Conservation (phyloP, 352 stramenopile species). For the Globisporangium mamillatum region DNA sequence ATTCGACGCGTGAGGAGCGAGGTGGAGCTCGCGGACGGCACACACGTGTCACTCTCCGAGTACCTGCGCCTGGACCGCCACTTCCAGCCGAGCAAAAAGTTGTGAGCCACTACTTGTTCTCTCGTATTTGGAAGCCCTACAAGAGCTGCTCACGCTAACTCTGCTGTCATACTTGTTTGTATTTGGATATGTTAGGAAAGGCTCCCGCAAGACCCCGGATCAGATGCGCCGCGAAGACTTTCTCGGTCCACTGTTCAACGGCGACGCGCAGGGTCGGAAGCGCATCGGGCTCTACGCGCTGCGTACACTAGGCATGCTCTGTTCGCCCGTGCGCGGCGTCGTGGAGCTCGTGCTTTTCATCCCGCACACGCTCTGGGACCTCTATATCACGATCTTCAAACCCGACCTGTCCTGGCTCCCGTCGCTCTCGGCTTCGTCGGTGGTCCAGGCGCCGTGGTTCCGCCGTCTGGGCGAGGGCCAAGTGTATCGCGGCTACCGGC, state of each 20-base stretch:
- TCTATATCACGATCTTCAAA: slow-evolving; percentile 38
- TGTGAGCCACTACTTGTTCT: slow-evolving; percentile 24
- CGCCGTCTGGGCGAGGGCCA: slow-evolving; percentile 53
- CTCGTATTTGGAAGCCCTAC: background rate
- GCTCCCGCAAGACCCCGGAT: slow-evolving; percentile 29
- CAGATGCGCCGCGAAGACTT: slow-evolving; percentile 64
- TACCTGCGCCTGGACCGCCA: slow-evolving; percentile 57
- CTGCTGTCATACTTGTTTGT: background rate
- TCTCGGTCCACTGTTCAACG: slow-evolving; percentile 64
- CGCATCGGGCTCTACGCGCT: slow-evolving; percentile 55
- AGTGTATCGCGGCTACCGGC: slow-evolving; percentile 47
- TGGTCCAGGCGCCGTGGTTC: slow-evolving; percentile 44
- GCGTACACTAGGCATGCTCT: slow-evolving; percentile 49
- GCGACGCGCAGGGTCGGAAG: slow-evolving; percentile 43
- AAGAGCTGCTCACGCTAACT: background rate
- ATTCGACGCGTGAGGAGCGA: slow-evolving; percentile 35
- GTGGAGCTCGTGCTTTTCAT: slow-evolving; percentile 51
- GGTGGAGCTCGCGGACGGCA: slow-evolving; percentile 64
- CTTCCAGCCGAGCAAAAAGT: slow-evolving; percentile 37
- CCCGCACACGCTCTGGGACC: slow-evolving; percentile 40
- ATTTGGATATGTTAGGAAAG: slow-evolving; percentile 25
- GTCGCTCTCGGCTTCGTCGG: slow-evolving; percentile 21
- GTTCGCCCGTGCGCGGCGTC: slow-evolving; percentile 49
- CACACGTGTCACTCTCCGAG: slow-evolving; percentile 48
- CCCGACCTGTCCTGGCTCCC: slow-evolving; percentile 29